phyloP scores from a whole-genome alignment of 192 early-diverging fungal genomes.

The Backusella australiensis region DNA sequence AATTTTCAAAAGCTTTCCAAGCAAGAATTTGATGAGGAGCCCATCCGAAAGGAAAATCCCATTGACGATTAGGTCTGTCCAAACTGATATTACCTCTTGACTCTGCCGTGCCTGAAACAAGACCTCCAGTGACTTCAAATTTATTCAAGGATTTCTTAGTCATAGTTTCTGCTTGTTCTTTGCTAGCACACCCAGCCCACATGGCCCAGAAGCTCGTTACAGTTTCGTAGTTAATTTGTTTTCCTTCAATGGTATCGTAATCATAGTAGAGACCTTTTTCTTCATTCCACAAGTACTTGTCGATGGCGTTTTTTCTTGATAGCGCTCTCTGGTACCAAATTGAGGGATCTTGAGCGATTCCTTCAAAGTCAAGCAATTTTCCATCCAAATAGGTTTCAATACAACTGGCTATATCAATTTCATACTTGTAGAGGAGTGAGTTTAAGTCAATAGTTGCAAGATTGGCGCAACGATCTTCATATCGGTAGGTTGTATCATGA shows the following conservation, averaged over 20 bases:
- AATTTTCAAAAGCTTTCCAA: conserved; percentile 86
- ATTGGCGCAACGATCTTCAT: conserved; percentile 86
- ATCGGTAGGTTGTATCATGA: conserved; percentile 94
- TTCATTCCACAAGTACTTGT: conserved; percentile 87
- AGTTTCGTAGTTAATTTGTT: conserved; percentile 79
- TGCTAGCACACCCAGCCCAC: conserved; percentile 82
- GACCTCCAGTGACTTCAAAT: conserved; percentile 91
- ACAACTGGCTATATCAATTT: conserved; percentile 81
- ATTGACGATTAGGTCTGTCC: conserved; percentile 90
- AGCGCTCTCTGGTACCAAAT: conserved; percentile 67
- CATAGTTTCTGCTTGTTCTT: conserved; percentile 73
- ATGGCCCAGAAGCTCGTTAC: conserved; percentile 89
- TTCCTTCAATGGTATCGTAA: conserved; percentile 73
- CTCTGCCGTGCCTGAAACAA: conserved; percentile 89
- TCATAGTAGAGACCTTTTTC: conserved; percentile 81
- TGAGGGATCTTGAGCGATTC: conserved; percentile 41
- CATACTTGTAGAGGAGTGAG: conserved; percentile 93
- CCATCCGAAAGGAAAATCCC: conserved; percentile 54
- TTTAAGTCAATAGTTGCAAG: conserved; percentile 95
- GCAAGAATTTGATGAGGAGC: conserved; percentile 98
- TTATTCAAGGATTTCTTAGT: conserved; percentile 62
- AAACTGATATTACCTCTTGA: conserved; percentile 81
- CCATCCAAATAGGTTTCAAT: conserved; percentile 64
- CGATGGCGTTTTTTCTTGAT: conserved; percentile 58
- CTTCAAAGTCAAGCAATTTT: conserved; percentile 26